These are phyloP conservation scores for Posidonia oceanica DNA, from an alignment of 116 monocot genomes.

Conservation along the genomic window DNA sequence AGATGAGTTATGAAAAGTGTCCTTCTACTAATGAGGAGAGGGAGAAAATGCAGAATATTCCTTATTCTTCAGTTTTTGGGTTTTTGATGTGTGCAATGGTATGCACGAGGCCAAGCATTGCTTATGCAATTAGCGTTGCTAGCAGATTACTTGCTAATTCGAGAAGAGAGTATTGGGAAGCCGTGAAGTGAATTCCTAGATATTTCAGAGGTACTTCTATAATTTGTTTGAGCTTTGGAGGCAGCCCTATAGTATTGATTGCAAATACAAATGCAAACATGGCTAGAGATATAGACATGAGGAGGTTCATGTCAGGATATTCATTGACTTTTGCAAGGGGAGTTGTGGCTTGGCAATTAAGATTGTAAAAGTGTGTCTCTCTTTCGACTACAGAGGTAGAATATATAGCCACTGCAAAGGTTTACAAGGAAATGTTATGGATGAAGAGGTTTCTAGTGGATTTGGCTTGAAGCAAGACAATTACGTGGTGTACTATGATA, in stretches of 20 bases:
- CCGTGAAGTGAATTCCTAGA: slow-evolving; percentile 4
- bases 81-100: slow-evolving; percentile 7
- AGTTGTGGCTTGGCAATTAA: not conserved
- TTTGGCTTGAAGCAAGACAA: not conserved
- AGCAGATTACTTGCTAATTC: slow-evolving; percentile 6
- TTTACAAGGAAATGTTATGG: not conserved
- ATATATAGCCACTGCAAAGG: not conserved
- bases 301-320: not conserved
- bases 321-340: not conserved
- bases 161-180: not conserved
- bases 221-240: not conserved
- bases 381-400: not conserved
- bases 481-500: not conserved
- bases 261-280: not conserved
- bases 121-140: not conserved
- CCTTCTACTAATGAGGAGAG: slow-evolving; percentile 1
- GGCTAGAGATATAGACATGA: not conserved
- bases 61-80: not conserved
- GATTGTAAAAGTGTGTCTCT: not conserved
- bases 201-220: not conserved
- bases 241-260: not conserved
- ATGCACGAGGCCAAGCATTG: not conserved
- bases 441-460: not conserved
- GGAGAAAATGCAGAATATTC: not conserved
- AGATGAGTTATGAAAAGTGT: not conserved